phyloP scores from a whole-genome alignment of 768 basidiomycete species.

The Pleurotus platypus region DNA sequence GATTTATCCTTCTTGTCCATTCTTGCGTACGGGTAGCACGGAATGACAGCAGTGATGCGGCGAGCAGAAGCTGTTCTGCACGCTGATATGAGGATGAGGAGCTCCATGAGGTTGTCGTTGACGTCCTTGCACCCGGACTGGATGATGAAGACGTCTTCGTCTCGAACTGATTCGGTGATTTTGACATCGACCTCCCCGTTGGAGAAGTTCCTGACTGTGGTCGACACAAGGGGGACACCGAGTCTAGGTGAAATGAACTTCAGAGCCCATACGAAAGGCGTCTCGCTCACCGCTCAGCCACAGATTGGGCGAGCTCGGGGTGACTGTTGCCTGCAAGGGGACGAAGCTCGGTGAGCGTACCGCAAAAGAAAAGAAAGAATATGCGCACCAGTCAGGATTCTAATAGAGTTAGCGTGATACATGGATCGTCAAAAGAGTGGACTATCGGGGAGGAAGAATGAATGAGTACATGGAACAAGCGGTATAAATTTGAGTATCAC shows the following conservation, averaged over 20 bases:
- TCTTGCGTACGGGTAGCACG: constrained; percentile 94
- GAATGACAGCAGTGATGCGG: constrained; percentile 95
- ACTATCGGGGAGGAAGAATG: constrained; percentile 6
- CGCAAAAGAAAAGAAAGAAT: background rate
- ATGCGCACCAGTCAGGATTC: constrained; percentile 66
- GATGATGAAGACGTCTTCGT: constrained; percentile 98
- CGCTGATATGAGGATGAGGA: constrained; percentile 96
- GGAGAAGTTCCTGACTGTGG: constrained; percentile 85
- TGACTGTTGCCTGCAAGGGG: constrained; percentile 85
- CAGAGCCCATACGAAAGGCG: constrained; percentile 35
- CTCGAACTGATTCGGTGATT: constrained; percentile 92
- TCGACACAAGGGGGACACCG: constrained; percentile 80
- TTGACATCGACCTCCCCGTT: constrained; percentile 96
- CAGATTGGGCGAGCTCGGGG: constrained; percentile 92
- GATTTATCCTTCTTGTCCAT: constrained; percentile 99
- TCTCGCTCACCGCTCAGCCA: constrained; percentile 93
- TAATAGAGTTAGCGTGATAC: constrained; percentile 81
- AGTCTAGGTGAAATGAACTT: constrained; percentile 61
- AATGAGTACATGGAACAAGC: constrained; percentile 1
- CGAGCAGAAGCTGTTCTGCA: constrained; percentile 96
- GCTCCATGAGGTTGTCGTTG: constrained; percentile 97
- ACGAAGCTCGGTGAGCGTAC: constrained; percentile 12
- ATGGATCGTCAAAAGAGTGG: constrained; percentile 30
- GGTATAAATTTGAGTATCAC: background rate
- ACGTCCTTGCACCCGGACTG: constrained; percentile 88